phyloP scores from a whole-genome alignment of 2,329 filamentous ascomycete genomes.

The Monosporascus sp. region DNA sequence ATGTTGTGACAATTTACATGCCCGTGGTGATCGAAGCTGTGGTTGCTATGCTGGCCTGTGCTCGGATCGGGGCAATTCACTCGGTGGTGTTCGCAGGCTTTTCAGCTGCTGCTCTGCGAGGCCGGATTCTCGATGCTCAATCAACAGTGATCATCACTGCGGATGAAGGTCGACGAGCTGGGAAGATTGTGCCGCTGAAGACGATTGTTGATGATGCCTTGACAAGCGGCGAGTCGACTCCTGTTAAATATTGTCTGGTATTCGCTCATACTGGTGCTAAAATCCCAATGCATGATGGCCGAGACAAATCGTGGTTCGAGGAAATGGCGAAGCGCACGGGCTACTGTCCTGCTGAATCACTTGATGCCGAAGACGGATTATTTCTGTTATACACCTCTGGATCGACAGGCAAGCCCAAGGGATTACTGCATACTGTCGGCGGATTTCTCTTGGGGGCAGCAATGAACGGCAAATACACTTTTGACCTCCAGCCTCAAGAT shows the following conservation, averaged over 20 bases:
- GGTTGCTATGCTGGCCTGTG: constrained; percentile 83
- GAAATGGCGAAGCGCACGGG: constrained; percentile 94
- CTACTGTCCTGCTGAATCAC: constrained; percentile 82
- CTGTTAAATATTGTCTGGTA: constrained; percentile 66
- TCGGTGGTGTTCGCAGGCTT: constrained; percentile 98
- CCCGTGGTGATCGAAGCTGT: constrained; percentile 98
- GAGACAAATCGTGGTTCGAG: constrained; percentile 98
- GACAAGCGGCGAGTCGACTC: constrained; percentile 87
- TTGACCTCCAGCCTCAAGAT: constrained; percentile 93
- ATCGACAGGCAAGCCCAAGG: constrained; percentile 97
- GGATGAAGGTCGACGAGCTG: constrained; percentile 95
- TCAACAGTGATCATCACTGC: constrained; percentile 94
- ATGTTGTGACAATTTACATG: constrained; percentile 93
- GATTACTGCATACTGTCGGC: constrained; percentile 94
- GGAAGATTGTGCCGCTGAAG: constrained; percentile 96
- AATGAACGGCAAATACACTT: constrained; percentile 95
- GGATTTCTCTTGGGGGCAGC: constrained; percentile 92
- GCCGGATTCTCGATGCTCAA: constrained; percentile 85
- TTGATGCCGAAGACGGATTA: constrained; percentile 91
- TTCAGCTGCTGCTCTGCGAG: constrained; percentile 90
- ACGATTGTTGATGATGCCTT: constrained; percentile 97
- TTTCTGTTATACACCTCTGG: constrained; percentile 98
- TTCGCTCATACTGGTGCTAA: constrained; percentile 94
- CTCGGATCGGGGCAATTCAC: constrained; percentile 91
- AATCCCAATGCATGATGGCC: constrained; percentile 80